These are phyloP conservation scores for Saccharum hybrid DNA, from an alignment of 202 grass and related monocot genomes.

Conservation along the genomic window DNA sequence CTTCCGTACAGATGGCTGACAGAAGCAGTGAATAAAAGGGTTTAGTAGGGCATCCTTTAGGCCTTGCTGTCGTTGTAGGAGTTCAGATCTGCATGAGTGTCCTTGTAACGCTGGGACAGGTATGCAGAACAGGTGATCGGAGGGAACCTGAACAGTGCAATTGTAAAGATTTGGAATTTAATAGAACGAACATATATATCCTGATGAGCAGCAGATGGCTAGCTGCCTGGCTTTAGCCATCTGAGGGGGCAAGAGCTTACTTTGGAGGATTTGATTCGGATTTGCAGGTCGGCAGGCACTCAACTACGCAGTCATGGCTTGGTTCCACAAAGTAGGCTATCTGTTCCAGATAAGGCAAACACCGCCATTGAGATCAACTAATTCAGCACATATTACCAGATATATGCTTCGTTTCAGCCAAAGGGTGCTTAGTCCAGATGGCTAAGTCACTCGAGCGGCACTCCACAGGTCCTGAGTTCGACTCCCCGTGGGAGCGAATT, in stretches of 20 bases:
- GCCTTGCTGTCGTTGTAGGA: constrained; percentile 53
- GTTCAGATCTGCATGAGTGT: constrained; percentile 70
- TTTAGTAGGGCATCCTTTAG: constrained; percentile 21
- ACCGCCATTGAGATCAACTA: not conserved
- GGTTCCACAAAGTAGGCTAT: constrained; percentile 95
- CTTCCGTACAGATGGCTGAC: not conserved
- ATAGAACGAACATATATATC: not conserved
- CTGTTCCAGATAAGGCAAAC: constrained; percentile 53
- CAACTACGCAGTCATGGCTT: constrained; percentile 85
- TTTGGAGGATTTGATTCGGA: constrained; percentile 92
- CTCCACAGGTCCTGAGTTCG: no score
- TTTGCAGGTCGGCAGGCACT: constrained; percentile 91
- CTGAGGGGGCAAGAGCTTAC: constrained; percentile 48
- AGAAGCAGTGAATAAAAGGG: not conserved
- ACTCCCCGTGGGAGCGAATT: no score
- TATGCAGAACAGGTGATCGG: constrained; percentile 76
- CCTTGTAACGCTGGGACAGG: constrained; percentile 74
- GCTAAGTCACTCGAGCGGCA: no score
- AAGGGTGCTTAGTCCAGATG: no score
- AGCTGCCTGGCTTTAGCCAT: not conserved
- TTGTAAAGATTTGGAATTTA: not conserved
- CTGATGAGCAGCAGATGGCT: not conserved
- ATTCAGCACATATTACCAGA: not conserved
- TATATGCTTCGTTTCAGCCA: no score
- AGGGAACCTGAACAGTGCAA: constrained; percentile 68